Base-by-base conservation (phyloP, 148 eudicot species). In the Euryodendron excelsum region DNA sequence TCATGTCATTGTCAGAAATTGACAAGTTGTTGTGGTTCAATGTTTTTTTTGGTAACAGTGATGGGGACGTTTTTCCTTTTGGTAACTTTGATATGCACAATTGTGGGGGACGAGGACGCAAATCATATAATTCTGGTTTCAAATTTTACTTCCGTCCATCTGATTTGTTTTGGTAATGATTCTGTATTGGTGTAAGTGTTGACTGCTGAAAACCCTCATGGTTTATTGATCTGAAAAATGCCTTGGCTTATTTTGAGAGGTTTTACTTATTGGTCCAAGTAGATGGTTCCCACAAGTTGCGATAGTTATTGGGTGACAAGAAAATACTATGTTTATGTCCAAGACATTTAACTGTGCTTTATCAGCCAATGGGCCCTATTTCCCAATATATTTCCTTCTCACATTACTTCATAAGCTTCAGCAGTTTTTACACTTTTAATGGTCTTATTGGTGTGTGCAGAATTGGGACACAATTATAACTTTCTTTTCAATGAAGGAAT, bases 131-230 rank as follows among this genome's bases (percentile, higher is more conserved):
- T 80, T 82, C 88, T 36, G 94, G 92, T 75, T 77, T 91, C 81
- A 76, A 73, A 76, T 90, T 91, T 81, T 89, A 85, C 73, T 15
- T 93, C 47, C 79, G 34, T 79, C 90, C 94, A 60, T 21, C 85
- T 18, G 96, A 91, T 84, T 84, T 93, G 68, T 93, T 93, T 83
- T 95, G 99, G 99, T 95, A 90, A 86, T 39, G 25, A 50, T 67
- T 64, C 69, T 59, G 34, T 9, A 60, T 58, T 61, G 31, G 41
- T 20, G 20, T 59, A 47, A 15, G 65, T 74, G 53, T n/a, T 73
- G 72, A 3, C 28, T 63, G 30, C 20, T 53, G 20, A 33, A 5
- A 25, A 25, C 3, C n/a, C 18, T 21, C 7, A 48, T 64, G 37
- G 15, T 12, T 13, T 12, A 39, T 37, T 50, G 63, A 47, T 73